phyloP scores from a whole-genome alignment of 2,329 filamentous ascomycete genomes.

The Parastagonospora avenae region DNA sequence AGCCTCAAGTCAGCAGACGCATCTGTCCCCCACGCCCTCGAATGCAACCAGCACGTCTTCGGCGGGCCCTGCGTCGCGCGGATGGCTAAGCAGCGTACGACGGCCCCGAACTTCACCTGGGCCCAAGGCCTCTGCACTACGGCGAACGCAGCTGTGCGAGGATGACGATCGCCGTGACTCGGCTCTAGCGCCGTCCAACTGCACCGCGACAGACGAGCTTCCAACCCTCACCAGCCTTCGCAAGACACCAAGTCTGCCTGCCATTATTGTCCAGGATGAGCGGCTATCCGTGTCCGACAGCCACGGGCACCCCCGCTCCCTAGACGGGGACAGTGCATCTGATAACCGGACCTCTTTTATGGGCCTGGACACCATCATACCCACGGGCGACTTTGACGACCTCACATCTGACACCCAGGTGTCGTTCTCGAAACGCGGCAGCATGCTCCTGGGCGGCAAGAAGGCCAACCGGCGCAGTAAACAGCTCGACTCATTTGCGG shows the following conservation, averaged over 20 bases:
- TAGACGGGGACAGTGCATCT: conserved; percentile 9
- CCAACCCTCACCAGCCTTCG: conserved; percentile 38
- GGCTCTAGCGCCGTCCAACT: conserved; percentile 45
- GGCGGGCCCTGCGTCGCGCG: conserved; percentile 34
- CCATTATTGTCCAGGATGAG: conserved; percentile 53
- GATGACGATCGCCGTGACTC: conserved; percentile 49
- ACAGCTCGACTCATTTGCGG: conserved; percentile 30
- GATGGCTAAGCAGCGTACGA: conserved; percentile 45
- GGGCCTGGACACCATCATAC: conserved; percentile 61
- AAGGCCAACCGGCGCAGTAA: conserved; percentile 50
- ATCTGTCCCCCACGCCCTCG: conserved; percentile 2
- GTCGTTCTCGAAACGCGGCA: conserved; percentile 65
- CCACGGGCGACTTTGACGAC: conserved; percentile 59
- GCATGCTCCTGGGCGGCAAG: conserved; percentile 61
- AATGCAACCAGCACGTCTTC: conserved; percentile 19
- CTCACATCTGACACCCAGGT: conserved; percentile 57
- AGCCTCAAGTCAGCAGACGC: conserved; percentile 6
- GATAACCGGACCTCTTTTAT: conserved; percentile 46
- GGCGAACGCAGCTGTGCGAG: conserved; percentile 33
- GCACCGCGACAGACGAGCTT: conserved; percentile 37
- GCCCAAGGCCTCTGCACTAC: conserved; percentile 38
- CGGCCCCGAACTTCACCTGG: conserved; percentile 46
- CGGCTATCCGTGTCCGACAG: conserved; percentile 10
- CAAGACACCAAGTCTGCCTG: conserved; percentile 51
- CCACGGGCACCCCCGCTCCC: conserved; percentile 9